Base-by-base conservation (phyloP, 495 filamentous ascomycete genomes). In the Friedmanniomyces simplex region DNA sequence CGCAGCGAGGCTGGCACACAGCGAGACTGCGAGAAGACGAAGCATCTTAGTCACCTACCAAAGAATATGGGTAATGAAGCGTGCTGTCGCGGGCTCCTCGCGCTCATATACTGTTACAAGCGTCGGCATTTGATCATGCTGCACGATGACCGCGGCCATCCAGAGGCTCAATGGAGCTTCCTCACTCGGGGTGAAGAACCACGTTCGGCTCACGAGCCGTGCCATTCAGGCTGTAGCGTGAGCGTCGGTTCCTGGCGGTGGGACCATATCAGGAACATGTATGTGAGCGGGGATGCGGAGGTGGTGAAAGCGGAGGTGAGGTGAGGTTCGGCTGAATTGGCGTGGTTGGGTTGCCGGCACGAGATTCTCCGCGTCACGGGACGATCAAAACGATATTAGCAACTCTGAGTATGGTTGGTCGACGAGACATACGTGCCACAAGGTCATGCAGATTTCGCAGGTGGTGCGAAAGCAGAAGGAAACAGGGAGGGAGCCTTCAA, bases 1-100 rank as follows among this genome's bases (percentile, higher is more conserved):
- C 30, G 67, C 69, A 45, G 65, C 68, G 36, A 74, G 62, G 54
- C 65, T 63, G 32, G 51, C 37, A 28, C 28, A 43, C 12, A 54
- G 22, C 21, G 51, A 41, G 50, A 71, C 47, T 39, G 63, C 57
- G 55, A 65, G 24, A 13, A 54, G 37, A 41, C 37, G 46, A 24
- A 49, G 34, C 51, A 54, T 41, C 20, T 14, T 52, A 6, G 30
- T 52, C 7, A 6, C 13, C n/a, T n/a, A 5, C 21, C 20, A 32
- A 32, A 10, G 28, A 10, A 32, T n/a, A 32, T 32, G 10, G 20
- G 20, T 26, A 8, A 8, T 24, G 18, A 49, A 49, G 2, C 3
- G 12, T 24, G n/a, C 22, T 26, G 18, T 43, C 39, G 39, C 39
- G 39, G 13, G 18, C 5, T 5, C 14, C 39, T 43, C 14, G 14